Percentiles rank a stretch among this genome's conserved stretches.
Conservation (phyloP, 331 rosid species). For the Cydonia oblonga region DNA sequence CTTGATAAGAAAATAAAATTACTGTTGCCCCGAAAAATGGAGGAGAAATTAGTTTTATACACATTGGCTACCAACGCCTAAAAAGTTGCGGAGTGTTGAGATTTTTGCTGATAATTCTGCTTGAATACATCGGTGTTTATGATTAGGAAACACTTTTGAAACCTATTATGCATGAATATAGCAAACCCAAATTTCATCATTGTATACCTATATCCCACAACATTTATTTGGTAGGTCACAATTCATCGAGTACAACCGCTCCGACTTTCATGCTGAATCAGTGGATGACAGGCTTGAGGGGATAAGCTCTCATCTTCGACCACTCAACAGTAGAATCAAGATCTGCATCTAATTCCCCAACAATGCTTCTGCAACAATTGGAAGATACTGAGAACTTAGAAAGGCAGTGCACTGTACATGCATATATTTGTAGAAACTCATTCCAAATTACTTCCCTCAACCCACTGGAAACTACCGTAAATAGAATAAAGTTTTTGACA, state of each 20-base stretch:
- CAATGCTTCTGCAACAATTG: constrained; percentile 70
- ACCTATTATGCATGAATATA: background rate
- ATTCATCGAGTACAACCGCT: background rate
- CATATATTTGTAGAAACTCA: background rate
- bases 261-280: constrained; percentile 15
- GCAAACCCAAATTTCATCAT: background rate
- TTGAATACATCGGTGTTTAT: background rate
- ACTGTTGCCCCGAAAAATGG: no score
- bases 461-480: background rate
- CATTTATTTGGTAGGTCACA: background rate
- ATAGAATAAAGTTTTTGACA: background rate
- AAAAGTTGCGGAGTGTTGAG: background rate
- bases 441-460: background rate
- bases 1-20: no score
- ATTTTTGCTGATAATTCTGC: background rate
- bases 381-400: background rate
- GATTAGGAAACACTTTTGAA: background rate
- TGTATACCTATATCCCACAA: background rate
- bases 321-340: constrained; percentile 77
- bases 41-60: no score
- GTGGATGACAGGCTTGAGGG: constrained; percentile 82
- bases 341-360: constrained; percentile 91
- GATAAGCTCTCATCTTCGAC: constrained; percentile 76
- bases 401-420: background rate
- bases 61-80: background rate